Percentiles rank a stretch among this genome's conserved stretches.
Evolutionary conservation across 768 basidiomycete genomes (phyloP).

Genomic region (Leccinum variicolor): DNA sequence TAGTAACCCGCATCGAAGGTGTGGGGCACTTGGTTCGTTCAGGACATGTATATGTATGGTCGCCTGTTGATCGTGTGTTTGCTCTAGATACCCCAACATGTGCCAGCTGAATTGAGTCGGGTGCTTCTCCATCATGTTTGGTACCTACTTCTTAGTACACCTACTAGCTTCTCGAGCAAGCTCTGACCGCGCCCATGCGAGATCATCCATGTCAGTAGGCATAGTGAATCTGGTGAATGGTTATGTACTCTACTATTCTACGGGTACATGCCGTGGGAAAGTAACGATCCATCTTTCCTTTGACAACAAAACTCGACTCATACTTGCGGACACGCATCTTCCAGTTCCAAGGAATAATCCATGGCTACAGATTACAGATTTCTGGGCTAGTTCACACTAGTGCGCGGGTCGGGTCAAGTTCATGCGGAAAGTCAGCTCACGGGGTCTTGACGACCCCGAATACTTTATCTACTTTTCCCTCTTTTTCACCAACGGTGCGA

Average conservation of each 20-base stretch:
- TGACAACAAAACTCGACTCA: neutral
- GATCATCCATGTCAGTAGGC: no score
- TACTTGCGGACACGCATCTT: neutral
- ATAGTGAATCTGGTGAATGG: no score
- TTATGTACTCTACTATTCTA: no score
- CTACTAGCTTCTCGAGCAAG: slow-evolving; percentile 3
- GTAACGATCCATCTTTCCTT: no score
- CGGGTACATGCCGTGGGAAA: neutral
- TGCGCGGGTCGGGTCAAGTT: slow-evolving; percentile 34
- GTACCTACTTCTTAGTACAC: neutral
- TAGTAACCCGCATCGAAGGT: slow-evolving; percentile 21
- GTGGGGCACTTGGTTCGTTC: slow-evolving; percentile 33
- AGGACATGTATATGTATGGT: no score
- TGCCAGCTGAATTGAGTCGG: slow-evolving; percentile 24
- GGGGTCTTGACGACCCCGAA: slow-evolving; percentile 61
- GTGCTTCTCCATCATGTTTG: slow-evolving; percentile 24
- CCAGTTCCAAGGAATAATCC: neutral
- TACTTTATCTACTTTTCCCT: slow-evolving; percentile 78
- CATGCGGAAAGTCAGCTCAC: slow-evolving; percentile 15
- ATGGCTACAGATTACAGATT: slow-evolving; percentile 95
- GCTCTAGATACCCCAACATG: slow-evolving; percentile 26
- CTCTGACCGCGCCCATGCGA: slow-evolving; percentile 9
- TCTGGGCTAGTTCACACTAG: slow-evolving; percentile 92
- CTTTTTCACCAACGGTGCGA: slow-evolving; percentile 81
- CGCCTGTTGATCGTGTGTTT: neutral